These are phyloP conservation scores for Alternaria arbusti DNA, from an alignment of 2,329 filamentous ascomycete genomes.

Conservation along the genomic window DNA sequence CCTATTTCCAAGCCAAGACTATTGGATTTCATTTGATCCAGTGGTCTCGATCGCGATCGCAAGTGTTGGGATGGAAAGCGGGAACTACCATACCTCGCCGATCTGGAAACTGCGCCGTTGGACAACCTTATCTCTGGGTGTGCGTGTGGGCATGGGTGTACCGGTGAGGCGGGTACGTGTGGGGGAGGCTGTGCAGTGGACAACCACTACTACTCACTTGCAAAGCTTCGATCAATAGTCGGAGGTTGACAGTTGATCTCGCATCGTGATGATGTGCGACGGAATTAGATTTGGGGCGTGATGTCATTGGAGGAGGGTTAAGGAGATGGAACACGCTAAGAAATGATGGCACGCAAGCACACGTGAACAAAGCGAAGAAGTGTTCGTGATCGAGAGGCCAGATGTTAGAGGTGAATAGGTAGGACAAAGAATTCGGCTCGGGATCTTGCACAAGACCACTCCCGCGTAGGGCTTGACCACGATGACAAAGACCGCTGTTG, in stretches of 20 bases:
- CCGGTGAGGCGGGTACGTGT: background rate
- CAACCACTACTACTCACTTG: too few relatives aligned
- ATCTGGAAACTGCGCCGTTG: background rate
- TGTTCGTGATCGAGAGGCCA: background rate
- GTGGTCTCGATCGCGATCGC: background rate
- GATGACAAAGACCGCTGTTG: conserved; percentile 6
- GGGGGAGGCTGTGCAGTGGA: background rate
- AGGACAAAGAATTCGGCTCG: conserved; percentile 1
- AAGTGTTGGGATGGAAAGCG: background rate
- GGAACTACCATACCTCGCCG: background rate
- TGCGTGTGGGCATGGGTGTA: background rate
- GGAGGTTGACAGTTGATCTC: background rate
- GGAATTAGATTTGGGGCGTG: background rate
- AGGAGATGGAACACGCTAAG: background rate
- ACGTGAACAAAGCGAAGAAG: background rate
- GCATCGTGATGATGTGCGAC: background rate
- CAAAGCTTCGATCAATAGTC: too few relatives aligned
- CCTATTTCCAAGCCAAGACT: background rate
- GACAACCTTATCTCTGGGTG: background rate
- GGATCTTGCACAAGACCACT: background rate
- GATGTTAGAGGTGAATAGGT: background rate
- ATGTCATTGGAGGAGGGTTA: background rate
- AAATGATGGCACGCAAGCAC: background rate
- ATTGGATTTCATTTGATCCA: background rate
- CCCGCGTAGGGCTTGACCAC: background rate